Evolutionary conservation across 2,329 filamentous ascomycete genomes (phyloP).

Genomic region (Xylariaceae sp.): DNA sequence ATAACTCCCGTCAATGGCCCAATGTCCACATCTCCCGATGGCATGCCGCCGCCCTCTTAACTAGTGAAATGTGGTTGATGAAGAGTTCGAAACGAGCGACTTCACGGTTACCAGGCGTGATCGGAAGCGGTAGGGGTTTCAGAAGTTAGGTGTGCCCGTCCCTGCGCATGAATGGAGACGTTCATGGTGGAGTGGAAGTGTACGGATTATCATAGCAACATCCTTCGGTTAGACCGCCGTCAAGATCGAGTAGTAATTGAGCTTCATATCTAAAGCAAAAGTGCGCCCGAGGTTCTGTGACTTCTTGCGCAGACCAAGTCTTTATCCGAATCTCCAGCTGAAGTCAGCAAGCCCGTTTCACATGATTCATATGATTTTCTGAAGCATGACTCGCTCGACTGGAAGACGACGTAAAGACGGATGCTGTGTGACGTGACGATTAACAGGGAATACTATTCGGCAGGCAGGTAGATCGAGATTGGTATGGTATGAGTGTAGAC

Average conservation of each 20-base stretch:
- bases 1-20: neutral
- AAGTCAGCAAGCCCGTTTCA: no score
- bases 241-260: slow-evolving; percentile 17
- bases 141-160: neutral
- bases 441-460: neutral
- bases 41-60: neutral
- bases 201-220: slow-evolving; percentile 14
- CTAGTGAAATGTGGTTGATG: slow-evolving; percentile 12
- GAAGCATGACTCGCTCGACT: neutral
- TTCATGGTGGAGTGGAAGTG: slow-evolving; percentile 11
- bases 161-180: neutral
- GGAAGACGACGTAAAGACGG: neutral
- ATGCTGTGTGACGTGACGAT: neutral
- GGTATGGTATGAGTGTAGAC: no score
- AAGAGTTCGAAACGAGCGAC: neutral
- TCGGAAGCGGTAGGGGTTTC: neutral
- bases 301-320: neutral
- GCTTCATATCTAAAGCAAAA: slow-evolving; percentile 2
- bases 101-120: neutral
- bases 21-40: neutral
- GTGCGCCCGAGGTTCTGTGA: neutral
- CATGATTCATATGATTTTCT: neutral
- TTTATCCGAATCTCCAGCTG: no score
- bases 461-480: neutral
- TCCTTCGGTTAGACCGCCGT: slow-evolving; percentile 13